A percentile compares a stretch with the other conserved stretches of the same genome.
Evolutionary conservation across 305 asterid species (phyloP).

Genomic region (Solanum hybrid): DNA sequence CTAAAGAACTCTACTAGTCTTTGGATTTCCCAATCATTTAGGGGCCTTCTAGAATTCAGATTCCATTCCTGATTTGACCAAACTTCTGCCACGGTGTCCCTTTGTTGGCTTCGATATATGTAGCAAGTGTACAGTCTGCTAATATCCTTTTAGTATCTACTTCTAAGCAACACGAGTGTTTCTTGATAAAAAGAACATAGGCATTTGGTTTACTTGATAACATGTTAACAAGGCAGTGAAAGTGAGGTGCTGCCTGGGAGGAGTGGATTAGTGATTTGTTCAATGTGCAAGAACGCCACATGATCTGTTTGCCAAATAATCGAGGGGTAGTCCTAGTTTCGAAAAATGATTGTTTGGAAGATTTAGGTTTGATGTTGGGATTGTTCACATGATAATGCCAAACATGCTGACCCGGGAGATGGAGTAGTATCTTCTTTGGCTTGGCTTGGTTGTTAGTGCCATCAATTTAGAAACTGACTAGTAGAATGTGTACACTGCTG

Average conservation of each 20-base stretch:
- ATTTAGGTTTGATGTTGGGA: neutral
- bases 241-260: neutral
- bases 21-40: neutral
- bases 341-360: neutral
- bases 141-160: neutral
- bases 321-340: neutral
- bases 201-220: neutral
- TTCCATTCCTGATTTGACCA: neutral
- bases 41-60: neutral
- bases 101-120: neutral
- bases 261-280: neutral
- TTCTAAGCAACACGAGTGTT: neutral
- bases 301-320: neutral
- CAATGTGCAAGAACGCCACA: neutral
- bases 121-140: neutral
- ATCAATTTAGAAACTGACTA: neutral
- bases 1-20: neutral
- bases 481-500: neutral
- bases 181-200: neutral
- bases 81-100: neutral
- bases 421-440: neutral
- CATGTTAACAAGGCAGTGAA: neutral
- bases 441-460: neutral
- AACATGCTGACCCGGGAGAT: neutral
- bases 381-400: neutral